A percentile compares a stretch with the other conserved stretches of the same genome.
Evolutionary conservation across 2,329 filamentous ascomycete species (phyloP).

Genomic region (Allantophomopsis lycopodina): DNA sequence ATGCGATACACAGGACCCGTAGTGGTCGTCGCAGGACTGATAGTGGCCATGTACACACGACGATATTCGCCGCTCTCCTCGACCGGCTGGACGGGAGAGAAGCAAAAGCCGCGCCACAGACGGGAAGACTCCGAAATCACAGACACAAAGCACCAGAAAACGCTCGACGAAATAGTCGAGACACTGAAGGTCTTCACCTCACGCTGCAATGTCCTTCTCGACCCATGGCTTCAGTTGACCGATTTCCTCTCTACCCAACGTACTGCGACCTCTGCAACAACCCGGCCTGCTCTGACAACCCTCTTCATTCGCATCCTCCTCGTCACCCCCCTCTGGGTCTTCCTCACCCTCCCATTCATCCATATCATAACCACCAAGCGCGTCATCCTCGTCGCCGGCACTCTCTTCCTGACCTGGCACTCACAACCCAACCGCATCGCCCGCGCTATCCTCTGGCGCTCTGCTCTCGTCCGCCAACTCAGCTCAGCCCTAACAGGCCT

Average conservation of each 20-base stretch:
- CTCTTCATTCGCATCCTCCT: conserved; percentile 82
- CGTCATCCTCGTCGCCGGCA: conserved; percentile 75
- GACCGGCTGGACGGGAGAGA: conserved; percentile 58
- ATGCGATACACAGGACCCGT: conserved; percentile 73
- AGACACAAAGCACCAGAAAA: conserved; percentile 75
- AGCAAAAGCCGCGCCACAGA: conserved; percentile 36
- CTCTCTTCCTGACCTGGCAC: conserved; percentile 81
- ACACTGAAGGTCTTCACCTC: conserved; percentile 82
- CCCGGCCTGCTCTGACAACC: conserved; percentile 74
- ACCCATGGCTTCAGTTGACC: conserved; percentile 77
- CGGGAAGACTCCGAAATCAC: conserved; percentile 36
- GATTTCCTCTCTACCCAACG: conserved; percentile 88
- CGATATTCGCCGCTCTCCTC: conserved; percentile 84
- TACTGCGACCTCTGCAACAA: conserved; percentile 83
- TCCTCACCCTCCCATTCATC: conserved; percentile 68
- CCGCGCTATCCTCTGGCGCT: conserved; percentile 83
- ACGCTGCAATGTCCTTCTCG: conserved; percentile 81
- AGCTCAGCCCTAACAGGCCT: conserved; percentile 70
- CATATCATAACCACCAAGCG: conserved; percentile 78
- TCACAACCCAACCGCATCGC: conserved; percentile 75
- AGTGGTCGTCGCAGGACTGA: conserved; percentile 64
- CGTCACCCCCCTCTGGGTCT: conserved; percentile 78
- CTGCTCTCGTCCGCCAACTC: conserved; percentile 55
- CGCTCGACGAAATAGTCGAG: conserved; percentile 92
- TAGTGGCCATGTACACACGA: conserved; percentile 83